Evolutionary conservation across 345 rosid species (phyloP).

Genomic region (Geranium rotundifolium): DNA sequence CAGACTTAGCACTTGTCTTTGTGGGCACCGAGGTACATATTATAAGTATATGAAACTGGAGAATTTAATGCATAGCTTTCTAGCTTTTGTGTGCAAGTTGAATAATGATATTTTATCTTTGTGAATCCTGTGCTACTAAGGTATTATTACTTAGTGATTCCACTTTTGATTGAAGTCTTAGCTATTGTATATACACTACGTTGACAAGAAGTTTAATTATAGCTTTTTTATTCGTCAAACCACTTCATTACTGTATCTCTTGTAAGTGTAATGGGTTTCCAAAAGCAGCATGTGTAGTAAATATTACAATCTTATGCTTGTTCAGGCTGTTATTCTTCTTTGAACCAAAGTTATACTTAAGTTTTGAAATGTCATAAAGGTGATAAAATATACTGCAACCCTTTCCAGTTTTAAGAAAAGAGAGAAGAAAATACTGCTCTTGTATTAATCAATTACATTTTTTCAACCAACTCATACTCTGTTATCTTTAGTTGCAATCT

Average conservation of each 20-base stretch:
- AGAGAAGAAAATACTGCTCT: not conserved
- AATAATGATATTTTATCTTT: not conserved
- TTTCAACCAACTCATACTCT: conserved; percentile 11
- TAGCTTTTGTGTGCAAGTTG: not conserved
- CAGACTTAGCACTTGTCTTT: conserved; percentile 75
- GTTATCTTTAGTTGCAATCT: conserved; percentile 44
- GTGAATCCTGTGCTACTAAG: not conserved
- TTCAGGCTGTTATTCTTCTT: too few species aligned
- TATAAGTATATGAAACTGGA: not conserved
- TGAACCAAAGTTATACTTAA: too few species aligned
- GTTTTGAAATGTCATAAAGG: too few species aligned
- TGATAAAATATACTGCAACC: too few species aligned
- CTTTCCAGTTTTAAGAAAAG: too few species aligned
- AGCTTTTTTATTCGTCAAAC: not conserved
- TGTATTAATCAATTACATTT: not conserved
- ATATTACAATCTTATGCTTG: not conserved
- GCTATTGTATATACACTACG: not conserved
- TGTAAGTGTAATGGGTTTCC: not conserved
- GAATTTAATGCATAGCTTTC: not conserved
- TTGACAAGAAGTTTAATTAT: too few species aligned
- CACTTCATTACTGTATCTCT: too few species aligned
- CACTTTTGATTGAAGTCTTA: not conserved
- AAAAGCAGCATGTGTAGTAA: not conserved
- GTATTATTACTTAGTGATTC: not conserved
- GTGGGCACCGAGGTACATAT: conserved; percentile 75